phyloP scores from a whole-genome alignment of 768 basidiomycete species.

The Suillus fuscotomentosus region DNA sequence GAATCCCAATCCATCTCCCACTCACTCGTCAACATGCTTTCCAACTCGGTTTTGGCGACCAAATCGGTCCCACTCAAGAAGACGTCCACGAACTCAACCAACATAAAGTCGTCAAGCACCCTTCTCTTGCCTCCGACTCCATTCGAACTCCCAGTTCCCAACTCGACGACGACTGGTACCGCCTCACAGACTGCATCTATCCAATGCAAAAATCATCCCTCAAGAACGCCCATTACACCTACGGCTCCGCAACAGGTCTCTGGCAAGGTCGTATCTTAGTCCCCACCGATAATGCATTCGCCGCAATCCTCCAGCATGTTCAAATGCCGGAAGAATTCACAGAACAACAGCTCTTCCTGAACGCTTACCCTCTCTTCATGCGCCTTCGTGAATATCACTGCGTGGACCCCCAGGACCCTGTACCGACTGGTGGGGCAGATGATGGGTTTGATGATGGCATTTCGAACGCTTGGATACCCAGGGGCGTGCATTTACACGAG shows the following conservation, averaged over 20 bases:
- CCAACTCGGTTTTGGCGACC: slow-evolving; percentile 21
- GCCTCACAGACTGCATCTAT: slow-evolving; percentile 47
- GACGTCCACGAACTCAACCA: slow-evolving; percentile 61
- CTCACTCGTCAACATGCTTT: slow-evolving; percentile 30
- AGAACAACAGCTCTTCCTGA: slow-evolving; percentile 35
- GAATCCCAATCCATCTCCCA: slow-evolving; percentile 37
- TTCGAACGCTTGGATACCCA: slow-evolving; percentile 42
- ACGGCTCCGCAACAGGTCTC: slow-evolving; percentile 51
- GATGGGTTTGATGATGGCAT: slow-evolving; percentile 35
- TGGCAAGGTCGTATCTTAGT: slow-evolving; percentile 69
- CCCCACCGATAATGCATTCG: slow-evolving; percentile 20
- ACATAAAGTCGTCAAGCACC: slow-evolving; percentile 34
- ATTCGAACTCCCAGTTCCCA: slow-evolving; percentile 35
- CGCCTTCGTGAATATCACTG: slow-evolving; percentile 55
- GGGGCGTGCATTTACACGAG: slow-evolving; percentile 15
- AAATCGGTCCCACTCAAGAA: slow-evolving; percentile 47
- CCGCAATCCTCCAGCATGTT: slow-evolving; percentile 15
- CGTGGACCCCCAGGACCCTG: slow-evolving; percentile 39
- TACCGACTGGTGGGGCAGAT: slow-evolving; percentile 16
- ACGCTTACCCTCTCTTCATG: slow-evolving; percentile 55
- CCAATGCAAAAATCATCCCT: slow-evolving; percentile 28
- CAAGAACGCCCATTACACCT: slow-evolving; percentile 40
- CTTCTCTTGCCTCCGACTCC: slow-evolving; percentile 19
- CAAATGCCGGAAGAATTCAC: slow-evolving; percentile 30
- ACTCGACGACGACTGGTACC: slow-evolving; percentile 61